Percentiles rank a stretch among this genome's conserved stretches.
Conservation (phyloP, 768 basidiomycete genomes). For the Symmetrospora coprosmae region DNA sequence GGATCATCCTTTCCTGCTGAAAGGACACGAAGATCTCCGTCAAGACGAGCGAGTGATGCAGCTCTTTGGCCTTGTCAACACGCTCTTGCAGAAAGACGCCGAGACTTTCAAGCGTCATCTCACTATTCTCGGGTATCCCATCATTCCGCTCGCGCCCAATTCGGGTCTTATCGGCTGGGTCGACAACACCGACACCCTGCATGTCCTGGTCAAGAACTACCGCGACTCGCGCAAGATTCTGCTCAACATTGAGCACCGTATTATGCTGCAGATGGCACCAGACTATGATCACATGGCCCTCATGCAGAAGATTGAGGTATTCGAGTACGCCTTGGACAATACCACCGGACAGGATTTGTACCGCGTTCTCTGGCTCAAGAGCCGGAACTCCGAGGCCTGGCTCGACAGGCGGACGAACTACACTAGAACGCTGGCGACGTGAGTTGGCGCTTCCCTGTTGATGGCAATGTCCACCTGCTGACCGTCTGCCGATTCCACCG, state of each 20-base stretch:
- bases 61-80: conserved; percentile 91
- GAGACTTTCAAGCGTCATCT: conserved; percentile 90
- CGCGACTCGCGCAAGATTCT: conserved; percentile 91
- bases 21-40: conserved; percentile 96
- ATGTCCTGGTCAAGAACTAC: conserved; percentile 77
- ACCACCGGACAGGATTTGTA: conserved; percentile 97
- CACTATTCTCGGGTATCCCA: conserved; percentile 80
- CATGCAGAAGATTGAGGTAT: conserved; percentile 96
- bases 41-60: conserved; percentile 99
- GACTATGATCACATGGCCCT: conserved; percentile 90
- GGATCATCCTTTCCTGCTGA: conserved; percentile 81
- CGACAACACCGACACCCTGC: conserved; percentile 83
- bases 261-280: conserved; percentile 92
- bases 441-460: neutral
- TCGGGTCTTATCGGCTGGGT: conserved; percentile 93
- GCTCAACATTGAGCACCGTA: conserved; percentile 92
- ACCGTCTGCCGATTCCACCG: no score
- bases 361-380: conserved; percentile 90
- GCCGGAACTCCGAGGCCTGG: conserved; percentile 91
- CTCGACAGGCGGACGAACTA: conserved; percentile 89
- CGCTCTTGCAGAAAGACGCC: conserved; percentile 76
- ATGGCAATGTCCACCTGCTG: no score
- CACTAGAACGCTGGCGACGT: conserved; percentile 88
- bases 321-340: conserved; percentile 95
- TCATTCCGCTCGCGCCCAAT: conserved; percentile 88